Conservation (phyloP, 2,329 filamentous ascomycete species). For the Bipolaris oryzae region DNA sequence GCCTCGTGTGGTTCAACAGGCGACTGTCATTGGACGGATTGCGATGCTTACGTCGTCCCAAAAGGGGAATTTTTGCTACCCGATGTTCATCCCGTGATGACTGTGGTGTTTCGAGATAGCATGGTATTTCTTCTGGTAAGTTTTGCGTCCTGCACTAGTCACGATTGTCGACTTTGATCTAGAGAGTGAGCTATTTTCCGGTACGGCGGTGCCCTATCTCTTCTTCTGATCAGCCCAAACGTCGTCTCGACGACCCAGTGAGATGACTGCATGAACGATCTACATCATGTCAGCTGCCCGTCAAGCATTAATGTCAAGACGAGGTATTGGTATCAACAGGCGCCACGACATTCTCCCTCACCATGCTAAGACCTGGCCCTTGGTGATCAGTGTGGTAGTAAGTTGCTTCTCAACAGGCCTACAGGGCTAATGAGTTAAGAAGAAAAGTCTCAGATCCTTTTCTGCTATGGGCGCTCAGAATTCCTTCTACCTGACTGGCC, state of each 20-base stretch:
- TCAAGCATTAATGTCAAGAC: not conserved
- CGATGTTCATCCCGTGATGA: too few species aligned
- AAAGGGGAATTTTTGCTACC: conserved; percentile 1
- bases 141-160: not conserved
- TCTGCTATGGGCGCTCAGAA: too few species aligned
- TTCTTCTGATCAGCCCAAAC: not conserved
- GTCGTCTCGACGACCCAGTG: not conserved
- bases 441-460: not conserved
- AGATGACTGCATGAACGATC: not conserved
- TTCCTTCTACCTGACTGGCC: not conserved
- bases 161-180: not conserved
- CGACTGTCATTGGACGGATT: not conserved
- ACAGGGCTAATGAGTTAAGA: not conserved
- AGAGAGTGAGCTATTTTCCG: not conserved
- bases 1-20: not conserved
- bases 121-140: not conserved
- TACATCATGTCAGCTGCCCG: not conserved
- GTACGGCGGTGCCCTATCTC: not conserved
- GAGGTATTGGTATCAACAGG: too few species aligned
- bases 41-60: not conserved
- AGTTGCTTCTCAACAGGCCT: not conserved
- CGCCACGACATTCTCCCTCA: not conserved
- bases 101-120: not conserved
- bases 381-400: not conserved
- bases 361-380: not conserved